Evolutionary conservation across 1,139 yeast genomes (phyloP), one percentile per base, ranked within the genome.

Genomic region (Debaryomyces udenii): DNA sequence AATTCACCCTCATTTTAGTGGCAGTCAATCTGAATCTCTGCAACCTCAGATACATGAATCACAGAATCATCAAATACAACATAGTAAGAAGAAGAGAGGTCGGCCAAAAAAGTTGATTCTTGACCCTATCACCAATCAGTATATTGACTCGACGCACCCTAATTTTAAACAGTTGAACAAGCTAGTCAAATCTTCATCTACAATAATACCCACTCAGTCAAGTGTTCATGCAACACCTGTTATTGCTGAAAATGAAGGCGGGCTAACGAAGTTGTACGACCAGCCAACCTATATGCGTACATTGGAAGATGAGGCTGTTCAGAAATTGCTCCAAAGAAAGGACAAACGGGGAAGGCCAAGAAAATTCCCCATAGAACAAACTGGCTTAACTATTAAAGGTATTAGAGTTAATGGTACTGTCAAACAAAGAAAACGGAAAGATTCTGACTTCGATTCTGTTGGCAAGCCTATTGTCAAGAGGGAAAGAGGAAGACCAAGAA

Each of bases 341-440:
- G 78, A 73, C 46, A 64, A 62, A 44, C 55, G 78, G 41, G 81
- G 81, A 10, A 60, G 81, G 49, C 81, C 81, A 4, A 61, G 81
- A 47, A 76, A 76, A 50, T 73, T 74, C 45, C 77, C 80, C 0
- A 59, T 71, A 9, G 79, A 72, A 44, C 72, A 72, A 46, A 70
- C 76, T n/a, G 78, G 78, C 3, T 56, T 71, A 4, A 72, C 77
- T 9, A 74, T 73, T 35, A 70, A 67, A 49, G 78, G 78, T 1
- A 66, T 72, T 13, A 58, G 75, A 43, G 73, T 73, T 3, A 70
- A 67, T 44, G 78, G 78, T 5, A 58, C 62, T 26, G 49, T 56
- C 41, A 65, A 62, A 41, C 53, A 54, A 31, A 53, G 52, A 49
- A 53, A 43, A 41, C 51, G 26, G 53, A 57, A 51, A 54, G 57